Percentiles rank a stretch among this genome's conserved stretches.
These are phyloP conservation scores for Lasiosphaeria miniovina DNA, from an alignment of 495 filamentous ascomycete genomes.

Conservation along the genomic window DNA sequence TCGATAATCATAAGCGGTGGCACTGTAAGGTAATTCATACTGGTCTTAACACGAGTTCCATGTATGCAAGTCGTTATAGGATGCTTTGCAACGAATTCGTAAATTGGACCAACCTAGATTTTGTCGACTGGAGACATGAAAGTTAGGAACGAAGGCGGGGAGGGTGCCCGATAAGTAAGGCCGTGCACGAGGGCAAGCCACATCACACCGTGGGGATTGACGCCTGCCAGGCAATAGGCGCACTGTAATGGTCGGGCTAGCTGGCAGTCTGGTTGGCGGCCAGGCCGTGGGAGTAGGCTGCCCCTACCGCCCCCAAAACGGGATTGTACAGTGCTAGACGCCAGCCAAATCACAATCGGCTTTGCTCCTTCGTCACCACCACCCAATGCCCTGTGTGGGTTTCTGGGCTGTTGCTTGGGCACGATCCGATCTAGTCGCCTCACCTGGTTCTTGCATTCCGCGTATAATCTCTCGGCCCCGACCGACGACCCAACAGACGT, in stretches of 20 bases:
- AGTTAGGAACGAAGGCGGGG: background rate
- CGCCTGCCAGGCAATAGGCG: background rate
- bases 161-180: background rate
- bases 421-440: slow-evolving; percentile 3
- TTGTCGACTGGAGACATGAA: background rate
- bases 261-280: too few relatives aligned
- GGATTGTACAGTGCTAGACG: background rate
- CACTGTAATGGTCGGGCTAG: slow-evolving; percentile 4
- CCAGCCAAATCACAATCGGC: background rate
- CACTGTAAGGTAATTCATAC: background rate
- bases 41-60: too few relatives aligned
- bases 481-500: background rate
- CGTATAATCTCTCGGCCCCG: background rate
- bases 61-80: too few relatives aligned
- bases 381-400: background rate
- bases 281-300: background rate
- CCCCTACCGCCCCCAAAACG: background rate
- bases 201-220: slow-evolving; percentile 17
- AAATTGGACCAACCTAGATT: too few relatives aligned
- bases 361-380: slow-evolving; percentile 1
- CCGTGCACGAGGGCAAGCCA: slow-evolving; percentile 1
- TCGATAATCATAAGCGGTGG: background rate
- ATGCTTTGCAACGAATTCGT: too few relatives aligned
- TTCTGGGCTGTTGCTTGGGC: background rate
- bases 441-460: background rate